phyloP scores from a whole-genome alignment of 2,329 filamentous ascomycete genomes.

The Juglanconis sp. region DNA sequence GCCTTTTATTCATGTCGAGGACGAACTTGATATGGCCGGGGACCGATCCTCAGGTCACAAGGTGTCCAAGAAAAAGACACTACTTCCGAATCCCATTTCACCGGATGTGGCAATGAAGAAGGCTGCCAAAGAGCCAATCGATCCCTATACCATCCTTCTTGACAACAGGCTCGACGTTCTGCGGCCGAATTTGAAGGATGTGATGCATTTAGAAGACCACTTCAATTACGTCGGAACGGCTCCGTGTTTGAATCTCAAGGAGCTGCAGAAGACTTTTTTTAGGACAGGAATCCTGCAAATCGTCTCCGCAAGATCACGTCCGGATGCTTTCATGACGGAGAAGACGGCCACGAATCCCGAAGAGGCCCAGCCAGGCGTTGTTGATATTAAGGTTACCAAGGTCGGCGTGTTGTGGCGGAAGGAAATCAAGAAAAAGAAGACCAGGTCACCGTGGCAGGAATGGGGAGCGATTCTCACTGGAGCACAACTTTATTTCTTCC shows the following conservation, averaged over 20 bases:
- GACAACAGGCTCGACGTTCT: constrained; percentile 82
- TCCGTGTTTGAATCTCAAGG: constrained; percentile 71
- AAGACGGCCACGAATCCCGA: constrained; percentile 80
- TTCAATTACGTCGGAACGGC: constrained; percentile 83
- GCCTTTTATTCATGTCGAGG: constrained; percentile 95
- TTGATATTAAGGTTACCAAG: constrained; percentile 97
- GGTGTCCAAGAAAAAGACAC: constrained; percentile 60
- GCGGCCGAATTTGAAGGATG: constrained; percentile 83
- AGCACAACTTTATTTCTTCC: constrained; percentile 96
- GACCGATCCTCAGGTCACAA: constrained; percentile 71
- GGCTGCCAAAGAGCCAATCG: constrained; percentile 77
- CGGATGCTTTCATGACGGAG: constrained; percentile 91
- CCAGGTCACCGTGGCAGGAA: constrained; percentile 95
- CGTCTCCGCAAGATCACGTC: constrained; percentile 86
- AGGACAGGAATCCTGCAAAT: constrained; percentile 92
- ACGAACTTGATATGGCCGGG: constrained; percentile 77
- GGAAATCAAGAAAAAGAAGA: constrained; percentile 88
- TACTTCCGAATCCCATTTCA: constrained; percentile 61
- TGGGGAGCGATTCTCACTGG: constrained; percentile 96
- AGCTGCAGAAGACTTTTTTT: constrained; percentile 84
- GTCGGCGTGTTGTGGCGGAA: constrained; percentile 95
- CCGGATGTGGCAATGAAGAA: constrained; percentile 60
- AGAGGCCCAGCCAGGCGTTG: constrained; percentile 85
- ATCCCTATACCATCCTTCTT: constrained; percentile 91
- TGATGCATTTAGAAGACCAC: constrained; percentile 86